Conservation (phyloP, 306 rosid species). For the Crotalaria pallida region DNA sequence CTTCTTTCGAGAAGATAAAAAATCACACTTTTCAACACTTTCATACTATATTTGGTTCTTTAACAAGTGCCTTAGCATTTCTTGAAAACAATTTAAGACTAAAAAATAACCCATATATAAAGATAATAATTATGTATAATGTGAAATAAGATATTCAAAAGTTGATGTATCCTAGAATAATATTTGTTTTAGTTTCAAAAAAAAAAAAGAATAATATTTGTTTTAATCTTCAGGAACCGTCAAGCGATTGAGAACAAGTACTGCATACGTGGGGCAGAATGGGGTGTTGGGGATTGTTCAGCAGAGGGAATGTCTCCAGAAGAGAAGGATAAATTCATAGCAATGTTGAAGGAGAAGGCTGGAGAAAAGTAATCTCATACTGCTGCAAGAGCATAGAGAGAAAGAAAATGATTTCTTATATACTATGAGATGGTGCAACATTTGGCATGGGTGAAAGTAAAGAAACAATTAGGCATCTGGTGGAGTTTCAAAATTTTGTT, state of each 20-base stretch:
- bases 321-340: slow-evolving; percentile 68
- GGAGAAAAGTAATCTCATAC: slow-evolving; percentile 39
- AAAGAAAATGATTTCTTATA: neutral
- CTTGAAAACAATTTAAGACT: no score
- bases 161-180: no score
- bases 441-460: neutral
- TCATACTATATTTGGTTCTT: no score
- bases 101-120: no score
- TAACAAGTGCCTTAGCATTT: no score
- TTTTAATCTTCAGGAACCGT: slow-evolving; percentile 49
- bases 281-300: slow-evolving; percentile 98
- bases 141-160: no score
- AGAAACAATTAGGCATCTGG: slow-evolving; percentile 3
- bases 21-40: no score
- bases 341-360: slow-evolving; percentile 63
- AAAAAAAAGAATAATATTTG: neutral
- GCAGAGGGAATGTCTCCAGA: slow-evolving; percentile 69
- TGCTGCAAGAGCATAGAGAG: neutral
- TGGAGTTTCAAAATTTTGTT: slow-evolving; percentile 5
- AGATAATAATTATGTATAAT: no score
- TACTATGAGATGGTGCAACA: slow-evolving; percentile 1
- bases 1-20: no score
- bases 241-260: slow-evolving; percentile 65
- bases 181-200: no score
- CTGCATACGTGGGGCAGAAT: slow-evolving; percentile 87